phyloP scores from a whole-genome alignment of 2,329 filamentous ascomycete genomes.

The Pleomassaria siparia region DNA sequence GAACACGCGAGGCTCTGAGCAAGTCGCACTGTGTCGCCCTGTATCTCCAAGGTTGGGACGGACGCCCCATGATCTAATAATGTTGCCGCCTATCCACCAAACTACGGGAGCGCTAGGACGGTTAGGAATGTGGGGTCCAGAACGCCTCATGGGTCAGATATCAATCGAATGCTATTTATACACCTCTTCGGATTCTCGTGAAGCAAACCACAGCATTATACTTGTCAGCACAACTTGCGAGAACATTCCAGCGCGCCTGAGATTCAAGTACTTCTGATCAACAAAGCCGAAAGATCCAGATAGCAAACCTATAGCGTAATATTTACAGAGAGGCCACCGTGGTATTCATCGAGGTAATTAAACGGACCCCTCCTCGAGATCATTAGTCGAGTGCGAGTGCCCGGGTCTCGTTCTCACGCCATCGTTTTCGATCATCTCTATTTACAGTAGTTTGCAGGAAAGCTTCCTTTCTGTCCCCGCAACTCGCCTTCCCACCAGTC shows the following conservation, averaged over 20 bases:
- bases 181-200: not conserved
- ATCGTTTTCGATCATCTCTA: slow-evolving; percentile 11
- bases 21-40: not conserved
- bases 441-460: slow-evolving; percentile 82
- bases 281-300: too few relatives aligned
- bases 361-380: not conserved
- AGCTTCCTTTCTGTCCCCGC: slow-evolving; percentile 66
- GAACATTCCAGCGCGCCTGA: not conserved
- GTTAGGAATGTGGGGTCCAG: slow-evolving; percentile 4
- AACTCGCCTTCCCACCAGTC: slow-evolving; percentile 89
- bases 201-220: not conserved
- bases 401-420: not conserved
- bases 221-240: not conserved
- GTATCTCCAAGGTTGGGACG: not conserved
- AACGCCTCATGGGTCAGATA: not conserved
- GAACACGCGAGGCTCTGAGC: not conserved
- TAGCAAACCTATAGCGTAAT: not conserved
- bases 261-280: too few relatives aligned
- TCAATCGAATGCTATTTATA: not conserved
- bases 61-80: not conserved
- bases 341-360: not conserved
- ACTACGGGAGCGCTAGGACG: slow-evolving; percentile 5
- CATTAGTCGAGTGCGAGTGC: not conserved
- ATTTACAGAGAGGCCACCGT: not conserved
- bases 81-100: not conserved